Percentiles rank a stretch among this genome's conserved stretches.
phyloP scores from a whole-genome alignment of 202 grass and related monocot species.

The Digitaria exilis region DNA sequence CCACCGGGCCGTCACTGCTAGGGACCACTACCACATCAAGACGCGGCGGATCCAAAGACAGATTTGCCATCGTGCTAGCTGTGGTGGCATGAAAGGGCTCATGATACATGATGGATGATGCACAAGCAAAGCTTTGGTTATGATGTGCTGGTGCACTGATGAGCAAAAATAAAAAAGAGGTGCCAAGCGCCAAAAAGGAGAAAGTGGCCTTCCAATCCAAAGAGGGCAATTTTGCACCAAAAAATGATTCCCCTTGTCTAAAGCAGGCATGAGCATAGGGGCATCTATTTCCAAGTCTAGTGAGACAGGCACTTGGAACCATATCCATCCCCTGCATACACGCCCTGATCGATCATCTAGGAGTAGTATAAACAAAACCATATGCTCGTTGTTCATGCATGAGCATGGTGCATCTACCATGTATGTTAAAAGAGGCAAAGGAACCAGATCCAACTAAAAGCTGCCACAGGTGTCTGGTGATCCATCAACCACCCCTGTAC shows the following conservation, averaged over 20 bases:
- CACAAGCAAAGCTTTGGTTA: background rate
- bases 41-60: background rate
- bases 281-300: constrained; percentile 18
- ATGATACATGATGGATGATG: background rate
- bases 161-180: background rate
- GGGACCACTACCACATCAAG: background rate
- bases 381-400: background rate
- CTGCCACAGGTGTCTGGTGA: constrained; percentile 21
- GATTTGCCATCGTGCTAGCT: background rate
- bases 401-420: background rate
- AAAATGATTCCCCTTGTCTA: constrained; percentile 51
- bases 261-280: background rate
- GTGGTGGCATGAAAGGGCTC: background rate
- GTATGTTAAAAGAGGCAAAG: background rate
- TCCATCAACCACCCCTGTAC: background rate
- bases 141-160: constrained; percentile 23
- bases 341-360: background rate
- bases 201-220: constrained; percentile 20
- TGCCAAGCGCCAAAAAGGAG: background rate
- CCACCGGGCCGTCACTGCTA: too few relatives aligned
- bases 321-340: constrained; percentile 9
- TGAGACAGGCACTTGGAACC: constrained; percentile 38
- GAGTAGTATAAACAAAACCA: background rate
- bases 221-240: background rate
- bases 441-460: constrained; percentile 44